Percentiles rank a stretch among this genome's conserved stretches.
Conservation (phyloP, 106 monocot species). For the Dendrobium huoshanense region DNA sequence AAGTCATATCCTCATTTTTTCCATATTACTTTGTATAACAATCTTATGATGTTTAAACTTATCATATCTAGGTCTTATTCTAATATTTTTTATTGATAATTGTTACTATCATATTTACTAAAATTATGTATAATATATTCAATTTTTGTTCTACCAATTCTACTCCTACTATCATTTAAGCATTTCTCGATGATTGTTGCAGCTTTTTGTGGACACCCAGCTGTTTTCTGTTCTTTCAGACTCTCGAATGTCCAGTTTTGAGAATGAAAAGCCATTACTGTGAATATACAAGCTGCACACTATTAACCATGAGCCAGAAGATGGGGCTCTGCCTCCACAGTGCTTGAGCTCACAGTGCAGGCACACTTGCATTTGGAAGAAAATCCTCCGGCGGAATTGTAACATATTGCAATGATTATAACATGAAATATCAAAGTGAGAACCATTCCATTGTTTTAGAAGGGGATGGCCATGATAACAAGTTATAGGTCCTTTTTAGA, state of each 20-base stretch:
- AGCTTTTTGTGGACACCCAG: conserved; percentile 88
- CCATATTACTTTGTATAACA: no score
- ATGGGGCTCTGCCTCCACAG: not conserved
- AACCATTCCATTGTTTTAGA: not conserved
- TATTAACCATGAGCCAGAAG: not conserved
- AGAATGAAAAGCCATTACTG: conserved; percentile 34
- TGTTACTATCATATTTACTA: no score
- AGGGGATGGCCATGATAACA: not conserved
- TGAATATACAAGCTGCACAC: not conserved
- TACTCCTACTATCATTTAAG: no score
- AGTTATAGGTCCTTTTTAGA: not conserved
- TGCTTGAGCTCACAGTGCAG: no score
- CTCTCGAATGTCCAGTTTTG: conserved; percentile 62
- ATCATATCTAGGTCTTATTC: no score
- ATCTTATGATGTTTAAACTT: no score
- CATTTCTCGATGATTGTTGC: conserved; percentile 10
- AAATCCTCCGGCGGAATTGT: not conserved
- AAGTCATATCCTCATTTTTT: no score
- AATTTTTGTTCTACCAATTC: no score
- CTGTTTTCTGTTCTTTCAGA: conserved; percentile 81
- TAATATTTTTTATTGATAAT: no score
- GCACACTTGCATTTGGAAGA: no score
- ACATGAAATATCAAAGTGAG: not conserved
- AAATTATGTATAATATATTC: no score
- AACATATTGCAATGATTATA: not conserved